phyloP scores from a whole-genome alignment of 768 basidiomycete species.

The Piloderma croceum region DNA sequence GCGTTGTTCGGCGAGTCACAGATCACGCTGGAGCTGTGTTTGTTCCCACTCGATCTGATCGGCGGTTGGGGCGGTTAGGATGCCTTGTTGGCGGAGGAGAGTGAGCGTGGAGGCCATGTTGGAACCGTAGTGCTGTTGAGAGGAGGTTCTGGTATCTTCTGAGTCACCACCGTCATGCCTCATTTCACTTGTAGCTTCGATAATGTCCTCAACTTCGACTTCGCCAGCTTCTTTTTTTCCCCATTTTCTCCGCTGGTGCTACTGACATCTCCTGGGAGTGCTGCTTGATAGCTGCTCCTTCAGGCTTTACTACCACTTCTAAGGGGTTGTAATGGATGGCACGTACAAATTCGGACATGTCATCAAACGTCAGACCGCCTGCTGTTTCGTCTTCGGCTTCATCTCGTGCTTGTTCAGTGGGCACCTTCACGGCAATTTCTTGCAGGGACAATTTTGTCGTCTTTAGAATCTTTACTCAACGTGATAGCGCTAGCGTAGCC shows the following conservation, averaged over 20 bases:
- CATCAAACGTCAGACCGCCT: conserved; percentile 83
- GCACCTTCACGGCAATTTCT: conserved; percentile 53
- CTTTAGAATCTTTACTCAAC: conserved; percentile 77
- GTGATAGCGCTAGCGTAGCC: conserved; percentile 80
- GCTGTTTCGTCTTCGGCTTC: conserved; percentile 40
- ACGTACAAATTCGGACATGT: conserved; percentile 96
- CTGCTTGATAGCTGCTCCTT: conserved; percentile 39
- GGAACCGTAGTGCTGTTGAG: conserved; percentile 72
- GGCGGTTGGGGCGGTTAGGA: conserved; percentile 56
- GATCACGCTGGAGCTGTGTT: conserved; percentile 76
- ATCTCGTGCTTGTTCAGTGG: no score
- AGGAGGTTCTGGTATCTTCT: conserved; percentile 53
- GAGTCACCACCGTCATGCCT: conserved; percentile 44
- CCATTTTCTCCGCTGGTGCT: conserved; percentile 54
- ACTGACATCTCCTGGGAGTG: conserved; percentile 52
- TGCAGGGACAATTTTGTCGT: conserved; percentile 73
- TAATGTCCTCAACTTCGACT: conserved; percentile 72
- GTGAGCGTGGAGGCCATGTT: conserved; percentile 88
- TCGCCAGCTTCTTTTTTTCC: conserved; percentile 82
- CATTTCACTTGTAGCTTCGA: conserved; percentile 66
- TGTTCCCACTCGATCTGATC: conserved; percentile 74
- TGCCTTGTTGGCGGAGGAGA: conserved; percentile 88
- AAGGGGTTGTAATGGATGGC: conserved; percentile 68
- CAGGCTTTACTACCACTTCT: conserved; percentile 45
- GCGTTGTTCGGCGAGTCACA: conserved; percentile 87